These are phyloP conservation scores for Aspergillus funiculosus DNA, from an alignment of 495 filamentous ascomycete genomes.

Conservation along the genomic window DNA sequence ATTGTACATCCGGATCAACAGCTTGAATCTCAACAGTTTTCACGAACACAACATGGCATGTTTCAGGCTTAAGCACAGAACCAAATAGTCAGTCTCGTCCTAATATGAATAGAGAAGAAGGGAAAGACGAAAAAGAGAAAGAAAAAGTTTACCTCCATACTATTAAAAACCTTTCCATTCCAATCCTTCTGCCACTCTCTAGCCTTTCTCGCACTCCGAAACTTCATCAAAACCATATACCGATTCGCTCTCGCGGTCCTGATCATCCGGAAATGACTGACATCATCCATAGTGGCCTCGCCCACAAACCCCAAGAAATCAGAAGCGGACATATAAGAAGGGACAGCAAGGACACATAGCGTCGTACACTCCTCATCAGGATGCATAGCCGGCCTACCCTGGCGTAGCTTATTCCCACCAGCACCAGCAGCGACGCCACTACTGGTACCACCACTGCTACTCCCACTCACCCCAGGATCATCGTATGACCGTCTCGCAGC, in stretches of 20 bases:
- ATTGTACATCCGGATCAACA: constrained; percentile 24
- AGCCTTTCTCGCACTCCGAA: constrained; percentile 67
- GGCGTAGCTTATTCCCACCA: constrained; percentile 16
- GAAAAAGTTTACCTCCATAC: constrained; percentile 66
- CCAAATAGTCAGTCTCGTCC: constrained; percentile 33
- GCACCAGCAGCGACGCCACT: no score
- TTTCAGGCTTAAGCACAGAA: constrained; percentile 65
- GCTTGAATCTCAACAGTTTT: constrained; percentile 72
- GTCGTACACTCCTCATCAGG: constrained; percentile 71
- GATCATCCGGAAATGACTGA: constrained; percentile 95
- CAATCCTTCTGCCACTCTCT: constrained; percentile 76
- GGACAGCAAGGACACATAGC: constrained; percentile 89
- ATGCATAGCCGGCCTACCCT: constrained; percentile 9
- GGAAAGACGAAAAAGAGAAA: constrained; percentile 3
- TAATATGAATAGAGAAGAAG: not conserved
- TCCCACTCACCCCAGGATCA: constrained; percentile 21
- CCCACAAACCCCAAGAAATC: constrained; percentile 93
- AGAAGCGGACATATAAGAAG: constrained; percentile 81
- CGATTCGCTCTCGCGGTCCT: constrained; percentile 80
- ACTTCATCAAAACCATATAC: constrained; percentile 98
- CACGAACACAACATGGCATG: constrained; percentile 93
- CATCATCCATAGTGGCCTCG: constrained; percentile 77
- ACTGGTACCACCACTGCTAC: constrained; percentile 20
- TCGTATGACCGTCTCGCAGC: constrained; percentile 31
- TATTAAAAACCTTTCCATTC: constrained; percentile 93